Conservation (phyloP, 345 rosid genomes). For the Citrus inodora region DNA sequence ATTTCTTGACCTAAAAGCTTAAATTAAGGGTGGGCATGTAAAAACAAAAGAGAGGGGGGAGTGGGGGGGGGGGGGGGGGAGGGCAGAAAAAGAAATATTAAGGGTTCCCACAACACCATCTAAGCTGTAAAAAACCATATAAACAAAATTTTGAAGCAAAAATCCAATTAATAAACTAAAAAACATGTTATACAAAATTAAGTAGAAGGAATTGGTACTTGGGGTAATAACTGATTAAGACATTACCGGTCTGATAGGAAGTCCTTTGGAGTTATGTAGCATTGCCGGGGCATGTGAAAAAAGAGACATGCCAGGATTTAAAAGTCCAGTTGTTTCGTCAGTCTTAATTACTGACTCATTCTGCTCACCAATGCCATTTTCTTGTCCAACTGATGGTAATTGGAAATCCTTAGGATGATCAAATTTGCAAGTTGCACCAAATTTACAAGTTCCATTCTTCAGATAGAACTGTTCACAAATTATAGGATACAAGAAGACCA, state of each 20-base stretch:
- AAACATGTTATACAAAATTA: background rate
- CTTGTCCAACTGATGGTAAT: constrained; percentile 40
- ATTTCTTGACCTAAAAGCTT: background rate
- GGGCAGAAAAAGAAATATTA: background rate
- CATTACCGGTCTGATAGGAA: constrained; percentile 76
- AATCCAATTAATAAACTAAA: background rate
- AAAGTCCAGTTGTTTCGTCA: constrained; percentile 31
- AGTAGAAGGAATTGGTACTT: background rate
- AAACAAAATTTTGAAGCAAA: background rate
- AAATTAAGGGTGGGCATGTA: background rate
- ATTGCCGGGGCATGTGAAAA: constrained; percentile 45
- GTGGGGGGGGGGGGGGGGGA: too few species aligned
- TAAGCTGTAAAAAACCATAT: background rate
- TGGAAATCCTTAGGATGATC: constrained; percentile 87
- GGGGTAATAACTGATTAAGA: background rate
- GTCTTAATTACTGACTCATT: constrained; percentile 26
- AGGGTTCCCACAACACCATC: background rate
- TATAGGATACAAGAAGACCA: constrained; percentile 22
- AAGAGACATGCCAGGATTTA: constrained; percentile 27
- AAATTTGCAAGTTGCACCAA: constrained; percentile 86
- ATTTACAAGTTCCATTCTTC: constrained; percentile 93
- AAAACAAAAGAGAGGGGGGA: too few species aligned
- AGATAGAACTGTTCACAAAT: constrained; percentile 62
- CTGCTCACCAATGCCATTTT: constrained; percentile 36
- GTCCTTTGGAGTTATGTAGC: constrained; percentile 79